Evolutionary conservation across 1,284 basidiomycete genomes (phyloP).

Genomic region (Sphaerobolus stellatus): DNA sequence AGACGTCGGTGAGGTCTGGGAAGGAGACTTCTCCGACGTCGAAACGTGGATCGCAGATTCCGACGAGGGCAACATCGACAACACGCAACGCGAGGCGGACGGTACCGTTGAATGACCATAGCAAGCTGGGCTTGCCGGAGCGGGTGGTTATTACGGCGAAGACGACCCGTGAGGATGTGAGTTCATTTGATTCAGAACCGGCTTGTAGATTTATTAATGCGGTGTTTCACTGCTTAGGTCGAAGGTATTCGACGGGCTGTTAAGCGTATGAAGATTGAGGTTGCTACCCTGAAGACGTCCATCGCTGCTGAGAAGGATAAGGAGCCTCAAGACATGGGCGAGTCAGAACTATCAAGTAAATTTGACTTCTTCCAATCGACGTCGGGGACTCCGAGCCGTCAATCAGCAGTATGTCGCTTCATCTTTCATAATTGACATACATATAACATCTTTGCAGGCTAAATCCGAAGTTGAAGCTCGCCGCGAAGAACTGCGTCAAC

Average conservation of each 20-base stretch:
- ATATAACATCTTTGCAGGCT: constrained; percentile 51
- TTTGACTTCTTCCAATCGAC: constrained; percentile 30
- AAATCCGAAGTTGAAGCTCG: constrained; percentile 65
- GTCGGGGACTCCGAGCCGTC: too few species aligned
- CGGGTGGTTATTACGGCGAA: constrained; percentile 48
- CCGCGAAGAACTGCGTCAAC: constrained; percentile 73
- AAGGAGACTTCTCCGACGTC: constrained; percentile 4
- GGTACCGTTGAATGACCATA: constrained; percentile 9
- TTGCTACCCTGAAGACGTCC: constrained; percentile 18
- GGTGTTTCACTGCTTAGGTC: constrained; percentile 43
- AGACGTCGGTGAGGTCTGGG: constrained; percentile 50
- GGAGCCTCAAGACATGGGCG: constrained; percentile 7
- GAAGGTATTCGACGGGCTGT: constrained; percentile 63
- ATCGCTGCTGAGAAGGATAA: constrained; percentile 1
- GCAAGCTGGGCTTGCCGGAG: constrained; percentile 39
- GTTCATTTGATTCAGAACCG: constrained; percentile 22
- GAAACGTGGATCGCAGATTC: constrained; percentile 23
- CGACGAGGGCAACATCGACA: constrained; percentile 47
- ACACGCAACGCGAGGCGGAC: constrained; percentile 24
- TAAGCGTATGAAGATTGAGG: constrained; percentile 68
- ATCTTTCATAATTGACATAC: too few species aligned
- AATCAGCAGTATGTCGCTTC: too few species aligned
- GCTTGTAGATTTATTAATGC: background rate
- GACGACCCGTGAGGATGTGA: constrained; percentile 68
- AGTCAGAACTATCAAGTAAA: constrained; percentile 13